Evolutionary conservation across 495 filamentous ascomycete genomes (phyloP).

Genomic region (Xylaria intraflava): DNA sequence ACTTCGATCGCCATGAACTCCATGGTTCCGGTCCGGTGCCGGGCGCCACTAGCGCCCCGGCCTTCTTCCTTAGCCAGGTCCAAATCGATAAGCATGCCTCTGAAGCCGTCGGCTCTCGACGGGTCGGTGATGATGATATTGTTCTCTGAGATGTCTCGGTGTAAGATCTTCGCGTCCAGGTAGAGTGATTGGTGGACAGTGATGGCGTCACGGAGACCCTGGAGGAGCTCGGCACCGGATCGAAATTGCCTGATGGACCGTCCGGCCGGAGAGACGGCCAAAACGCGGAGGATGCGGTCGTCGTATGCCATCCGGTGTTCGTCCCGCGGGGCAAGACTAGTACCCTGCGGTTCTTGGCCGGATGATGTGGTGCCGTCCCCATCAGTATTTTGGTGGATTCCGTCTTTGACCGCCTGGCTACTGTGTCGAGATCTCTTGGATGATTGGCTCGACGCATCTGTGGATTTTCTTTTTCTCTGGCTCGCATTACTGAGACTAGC

Average conservation of each 20-base stretch:
- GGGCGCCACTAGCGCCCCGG: slow-evolving; percentile 11
- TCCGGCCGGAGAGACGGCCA: background rate
- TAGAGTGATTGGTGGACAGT: slow-evolving; percentile 27
- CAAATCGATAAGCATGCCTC: slow-evolving; percentile 33
- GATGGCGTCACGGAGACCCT: background rate
- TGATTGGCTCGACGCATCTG: too few species aligned
- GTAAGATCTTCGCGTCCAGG: slow-evolving; percentile 30
- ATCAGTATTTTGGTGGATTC: too few species aligned
- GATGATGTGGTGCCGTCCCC: too few species aligned
- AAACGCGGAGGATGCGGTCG: background rate
- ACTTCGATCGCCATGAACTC: slow-evolving; percentile 32
- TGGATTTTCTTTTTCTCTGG: too few species aligned
- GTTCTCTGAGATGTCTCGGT: slow-evolving; percentile 34
- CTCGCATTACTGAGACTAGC: too few species aligned
- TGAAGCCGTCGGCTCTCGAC: slow-evolving; percentile 2
- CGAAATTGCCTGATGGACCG: background rate
- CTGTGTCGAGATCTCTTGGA: too few species aligned
- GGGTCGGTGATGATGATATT: slow-evolving; percentile 32
- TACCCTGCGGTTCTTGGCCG: background rate
- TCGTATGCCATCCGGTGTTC: background rate
- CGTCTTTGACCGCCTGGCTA: too few species aligned
- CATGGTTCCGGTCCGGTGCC: slow-evolving; percentile 14
- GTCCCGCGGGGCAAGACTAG: background rate
- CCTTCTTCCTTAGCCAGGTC: slow-evolving; percentile 25
- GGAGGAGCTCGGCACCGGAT: background rate